Conservation (phyloP, 1,139 yeast genomes). For the Suhomyces terraborum region DNA sequence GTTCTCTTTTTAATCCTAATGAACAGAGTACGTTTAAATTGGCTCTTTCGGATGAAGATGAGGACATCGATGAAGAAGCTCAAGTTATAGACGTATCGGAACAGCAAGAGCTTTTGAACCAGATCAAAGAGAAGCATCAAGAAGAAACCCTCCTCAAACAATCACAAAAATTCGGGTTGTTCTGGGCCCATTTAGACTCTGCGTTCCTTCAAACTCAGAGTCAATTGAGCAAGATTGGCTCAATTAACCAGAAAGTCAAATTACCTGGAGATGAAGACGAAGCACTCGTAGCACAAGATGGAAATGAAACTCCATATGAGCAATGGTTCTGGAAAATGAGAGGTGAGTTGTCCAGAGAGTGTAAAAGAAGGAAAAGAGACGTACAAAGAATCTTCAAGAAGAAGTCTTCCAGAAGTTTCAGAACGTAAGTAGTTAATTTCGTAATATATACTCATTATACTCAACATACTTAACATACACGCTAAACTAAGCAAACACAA, state of each 20-base stretch:
- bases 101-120: constrained; percentile 32
- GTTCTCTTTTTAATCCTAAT: constrained; percentile 61
- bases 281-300: constrained; percentile 32
- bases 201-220: constrained; percentile 86
- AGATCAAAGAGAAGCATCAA: constrained; percentile 35
- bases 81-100: constrained; percentile 21
- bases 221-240: constrained; percentile 64
- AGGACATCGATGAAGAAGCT: constrained; percentile 35
- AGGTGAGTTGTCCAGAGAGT: constrained; percentile 75
- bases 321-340: constrained; percentile 81
- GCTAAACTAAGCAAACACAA: no score
- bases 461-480: no score
- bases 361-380: constrained; percentile 76
- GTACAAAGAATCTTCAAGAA: constrained; percentile 61
- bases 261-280: constrained; percentile 42
- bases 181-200: constrained; percentile 81
- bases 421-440: neutral
- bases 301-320: constrained; percentile 59
- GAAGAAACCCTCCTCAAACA: constrained; percentile 21
- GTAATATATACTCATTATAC: neutral
- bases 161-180: constrained; percentile 51
- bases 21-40: constrained; percentile 28
- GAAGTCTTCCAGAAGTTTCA: constrained; percentile 21
- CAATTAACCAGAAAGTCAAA: constrained; percentile 24
- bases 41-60: constrained; percentile 38